phyloP scores from a whole-genome alignment of 768 basidiomycete species.

The Gautieria morchelliformis region DNA sequence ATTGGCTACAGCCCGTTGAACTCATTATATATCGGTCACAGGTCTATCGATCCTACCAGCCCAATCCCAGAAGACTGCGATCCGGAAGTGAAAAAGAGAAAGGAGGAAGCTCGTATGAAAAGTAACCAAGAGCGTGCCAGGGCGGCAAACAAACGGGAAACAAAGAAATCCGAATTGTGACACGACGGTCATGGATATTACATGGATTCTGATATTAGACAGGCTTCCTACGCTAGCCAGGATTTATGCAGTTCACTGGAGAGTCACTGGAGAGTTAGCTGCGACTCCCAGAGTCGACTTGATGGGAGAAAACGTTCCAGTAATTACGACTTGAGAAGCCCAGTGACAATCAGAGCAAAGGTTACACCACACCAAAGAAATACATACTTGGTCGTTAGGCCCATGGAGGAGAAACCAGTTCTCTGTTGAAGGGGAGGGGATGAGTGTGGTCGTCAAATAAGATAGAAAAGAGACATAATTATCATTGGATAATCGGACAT shows the following conservation, averaged over 20 bases:
- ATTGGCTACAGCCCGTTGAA: neutral
- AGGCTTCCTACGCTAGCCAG: neutral
- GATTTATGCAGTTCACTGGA: neutral
- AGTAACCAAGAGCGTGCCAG: slow-evolving; percentile 23
- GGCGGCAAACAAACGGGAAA: slow-evolving; percentile 5
- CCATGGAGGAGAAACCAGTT: slow-evolving; percentile 3
- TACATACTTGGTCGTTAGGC: neutral
- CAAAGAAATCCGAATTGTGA: neutral
- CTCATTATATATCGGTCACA: neutral
- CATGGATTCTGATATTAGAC: neutral
- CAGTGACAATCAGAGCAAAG: too few species aligned
- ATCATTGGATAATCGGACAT: slow-evolving; percentile 80
- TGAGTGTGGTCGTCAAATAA: neutral
- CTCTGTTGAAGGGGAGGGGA: neutral
- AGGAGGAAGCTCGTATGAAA: slow-evolving; percentile 15
- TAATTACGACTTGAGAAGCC: neutral
- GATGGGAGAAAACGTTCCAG: neutral
- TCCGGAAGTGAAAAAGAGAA: slow-evolving; percentile 39
- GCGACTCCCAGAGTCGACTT: too few species aligned
- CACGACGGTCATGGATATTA: neutral
- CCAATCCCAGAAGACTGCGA: slow-evolving; percentile 72
- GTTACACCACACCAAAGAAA: neutral
- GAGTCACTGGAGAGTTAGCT: neutral
- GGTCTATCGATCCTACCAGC: slow-evolving; percentile 62
- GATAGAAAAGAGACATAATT: slow-evolving; percentile 3